Conservation (phyloP, 2,329 filamentous ascomycete species). For the Aspergillus eucalypticola region DNA sequence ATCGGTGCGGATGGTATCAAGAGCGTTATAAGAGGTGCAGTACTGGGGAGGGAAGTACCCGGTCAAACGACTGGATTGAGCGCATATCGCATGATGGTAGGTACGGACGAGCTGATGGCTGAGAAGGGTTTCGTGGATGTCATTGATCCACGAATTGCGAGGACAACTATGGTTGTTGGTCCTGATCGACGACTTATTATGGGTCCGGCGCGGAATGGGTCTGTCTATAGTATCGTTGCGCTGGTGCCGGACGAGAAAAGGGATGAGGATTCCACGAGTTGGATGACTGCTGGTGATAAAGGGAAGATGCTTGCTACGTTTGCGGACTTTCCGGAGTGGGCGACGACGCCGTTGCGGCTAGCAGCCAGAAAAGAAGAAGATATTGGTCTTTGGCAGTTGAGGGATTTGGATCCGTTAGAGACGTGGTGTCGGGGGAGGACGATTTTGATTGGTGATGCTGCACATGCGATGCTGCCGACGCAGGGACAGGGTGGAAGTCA, state of each 20-base stretch:
- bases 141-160: slow-evolving; percentile 41
- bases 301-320: slow-evolving; percentile 15
- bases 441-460: slow-evolving; percentile 40
- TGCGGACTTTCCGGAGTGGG: slow-evolving; percentile 11
- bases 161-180: slow-evolving; percentile 51
- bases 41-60: not conserved
- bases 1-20: slow-evolving; percentile 34
- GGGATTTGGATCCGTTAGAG: slow-evolving; percentile 30
- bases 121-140: slow-evolving; percentile 26
- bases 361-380: slow-evolving; percentile 2
- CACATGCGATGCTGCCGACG: slow-evolving; percentile 44
- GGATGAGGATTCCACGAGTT: slow-evolving; percentile 6
- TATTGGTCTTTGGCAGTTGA: slow-evolving; percentile 23
- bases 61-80: not conserved
- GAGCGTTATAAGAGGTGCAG: slow-evolving; percentile 2
- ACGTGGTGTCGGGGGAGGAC: slow-evolving; percentile 20
- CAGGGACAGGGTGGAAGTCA: slow-evolving; percentile 48
- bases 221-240: slow-evolving; percentile 47
- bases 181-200: slow-evolving; percentile 48
- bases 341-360: not conserved
- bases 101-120: not conserved
- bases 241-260: slow-evolving; percentile 43
- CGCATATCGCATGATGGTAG: not conserved
- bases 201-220: slow-evolving; percentile 46
- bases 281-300: slow-evolving; percentile 8